Evolutionary conservation across 2,329 filamentous ascomycete species (phyloP), one percentile per base, ranked within the genome.

Genomic region (Orbilia blumenaviensis): DNA sequence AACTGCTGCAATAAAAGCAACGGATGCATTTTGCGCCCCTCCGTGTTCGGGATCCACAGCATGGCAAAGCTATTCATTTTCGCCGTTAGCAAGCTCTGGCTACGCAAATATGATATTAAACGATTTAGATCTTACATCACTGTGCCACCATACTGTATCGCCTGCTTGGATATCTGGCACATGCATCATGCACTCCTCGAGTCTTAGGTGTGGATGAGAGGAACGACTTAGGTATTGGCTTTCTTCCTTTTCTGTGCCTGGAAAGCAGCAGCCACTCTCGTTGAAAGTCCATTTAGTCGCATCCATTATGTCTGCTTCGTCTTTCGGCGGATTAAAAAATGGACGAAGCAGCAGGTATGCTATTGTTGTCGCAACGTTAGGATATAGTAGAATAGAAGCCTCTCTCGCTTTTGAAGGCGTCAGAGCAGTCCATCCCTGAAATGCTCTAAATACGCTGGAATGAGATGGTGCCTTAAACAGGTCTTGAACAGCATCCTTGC

Each of bases 391-490:
- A 27, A 85, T 73, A 1, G 81, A 83, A 9, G 84, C 84, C 72
- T 84, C 82, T 5, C 79, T 75, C 1, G 81, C 78, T 1, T 78
- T 81, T 1, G 82, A 81, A 3, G 78, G 79, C 0, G 83, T 84
- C 16, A 84, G 79, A 1, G 83, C 84, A 2, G 83, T 85, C 84
- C 83, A 85, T 34, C 83, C 84, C 77, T 84, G 83, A 77, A 82
- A 84, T 4, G 80, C 80, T 6, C 83, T 80, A 41, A 84, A 81
- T 4, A 84, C 83, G 1, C 81, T 80, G 0, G 82, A 84, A 68
- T 85, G 81, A 0, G 82, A 82, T 12, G 68, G 58, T 3, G 82
- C 83, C 5, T 81, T 79, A 74, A 83, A 84, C 18, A 83, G 66
- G 23, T 78, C 79, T 62, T 82, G 82, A 61, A 83, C 79, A 0